Conservation (phyloP, 108 stramenopile genomes). For the Conticribra weissflogii region DNA sequence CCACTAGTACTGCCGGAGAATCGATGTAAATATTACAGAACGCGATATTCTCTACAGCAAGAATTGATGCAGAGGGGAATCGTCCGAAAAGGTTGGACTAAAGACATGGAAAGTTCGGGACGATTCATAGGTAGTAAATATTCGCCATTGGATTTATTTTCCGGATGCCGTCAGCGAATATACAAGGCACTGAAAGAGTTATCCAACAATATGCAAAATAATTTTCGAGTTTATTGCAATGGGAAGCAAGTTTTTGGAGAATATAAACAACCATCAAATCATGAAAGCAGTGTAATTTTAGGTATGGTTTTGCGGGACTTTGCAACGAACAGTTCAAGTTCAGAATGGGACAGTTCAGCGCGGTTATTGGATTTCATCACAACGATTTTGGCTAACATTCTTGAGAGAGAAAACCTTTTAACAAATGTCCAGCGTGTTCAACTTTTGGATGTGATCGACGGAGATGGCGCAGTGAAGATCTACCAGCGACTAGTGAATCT, state of each 20-base stretch:
- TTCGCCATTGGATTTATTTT: slow-evolving; percentile 69
- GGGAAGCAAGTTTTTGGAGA: slow-evolving; percentile 44
- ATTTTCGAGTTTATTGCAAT: slow-evolving; percentile 56
- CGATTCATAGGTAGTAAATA: slow-evolving; percentile 36
- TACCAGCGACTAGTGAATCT: slow-evolving; percentile 61
- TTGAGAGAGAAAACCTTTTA: slow-evolving; percentile 50
- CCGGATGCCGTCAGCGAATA: slow-evolving; percentile 37
- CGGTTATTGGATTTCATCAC: slow-evolving; percentile 23
- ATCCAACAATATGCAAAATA: slow-evolving; percentile 66
- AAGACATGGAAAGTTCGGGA: no score
- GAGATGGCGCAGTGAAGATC: slow-evolving; percentile 68
- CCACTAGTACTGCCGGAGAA: slow-evolving; percentile 63
- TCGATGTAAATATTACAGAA: slow-evolving; percentile 57
- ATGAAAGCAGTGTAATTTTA: slow-evolving; percentile 16
- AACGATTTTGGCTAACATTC: slow-evolving; percentile 10
- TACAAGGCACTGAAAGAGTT: slow-evolving; percentile 43
- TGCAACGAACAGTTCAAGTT: not conserved
- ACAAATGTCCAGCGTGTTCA: slow-evolving; percentile 55
- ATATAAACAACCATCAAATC: slow-evolving; percentile 14
- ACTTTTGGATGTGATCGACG: slow-evolving; percentile 65
- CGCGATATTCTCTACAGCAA: slow-evolving; percentile 63
- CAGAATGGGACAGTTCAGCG: not conserved
- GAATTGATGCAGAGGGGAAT: slow-evolving; percentile 45
- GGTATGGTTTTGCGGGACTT: not conserved
- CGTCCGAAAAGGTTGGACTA: slow-evolving; percentile 57